Evolutionary conservation across 106 monocot genomes (phyloP).

Genomic region (Dendrobium chrysotoxum): DNA sequence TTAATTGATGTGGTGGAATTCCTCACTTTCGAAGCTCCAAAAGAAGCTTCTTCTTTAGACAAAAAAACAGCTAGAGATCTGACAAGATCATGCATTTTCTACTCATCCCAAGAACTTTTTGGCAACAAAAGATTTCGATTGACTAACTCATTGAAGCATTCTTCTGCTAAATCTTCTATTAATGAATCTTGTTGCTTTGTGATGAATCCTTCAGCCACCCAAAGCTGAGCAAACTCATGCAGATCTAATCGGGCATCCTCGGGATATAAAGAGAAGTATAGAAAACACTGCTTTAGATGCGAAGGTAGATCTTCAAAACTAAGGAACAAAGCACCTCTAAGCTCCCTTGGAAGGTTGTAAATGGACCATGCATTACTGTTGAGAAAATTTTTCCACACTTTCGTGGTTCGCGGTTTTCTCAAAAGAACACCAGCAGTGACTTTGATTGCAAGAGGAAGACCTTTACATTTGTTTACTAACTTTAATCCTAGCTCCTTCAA

Average conservation of each 20-base stretch:
- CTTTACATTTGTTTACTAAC: slow-evolving; percentile 21
- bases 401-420: too few relatives aligned
- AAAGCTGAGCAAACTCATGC: not conserved
- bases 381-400: slow-evolving; percentile 22
- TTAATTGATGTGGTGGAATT: not conserved
- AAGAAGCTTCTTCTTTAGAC: slow-evolving; percentile 10
- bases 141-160: slow-evolving; percentile 22
- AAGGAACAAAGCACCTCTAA: slow-evolving; percentile 21
- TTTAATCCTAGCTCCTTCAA: slow-evolving; percentile 20
- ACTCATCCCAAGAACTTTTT: too few relatives aligned
- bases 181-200: not conserved
- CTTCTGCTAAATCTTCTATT: slow-evolving; percentile 29
- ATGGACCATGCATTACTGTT: slow-evolving; percentile 20
- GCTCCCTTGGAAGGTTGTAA: slow-evolving; percentile 9
- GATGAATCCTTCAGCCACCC: slow-evolving; percentile 25
- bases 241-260: not conserved
- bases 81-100: slow-evolving; percentile 36
- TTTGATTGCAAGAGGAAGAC: too few relatives aligned
- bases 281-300: slow-evolving; percentile 32
- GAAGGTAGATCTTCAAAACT: slow-evolving; percentile 34
- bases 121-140: slow-evolving; percentile 20
- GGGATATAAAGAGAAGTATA: slow-evolving; percentile 14
- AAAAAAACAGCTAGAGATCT: slow-evolving; percentile 23
- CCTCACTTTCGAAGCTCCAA: not conserved
- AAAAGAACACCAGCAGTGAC: too few relatives aligned